These are phyloP conservation scores for Xerocomus nothofagi DNA, from an alignment of 1,284 basidiomycete species.

Conservation along the genomic window DNA sequence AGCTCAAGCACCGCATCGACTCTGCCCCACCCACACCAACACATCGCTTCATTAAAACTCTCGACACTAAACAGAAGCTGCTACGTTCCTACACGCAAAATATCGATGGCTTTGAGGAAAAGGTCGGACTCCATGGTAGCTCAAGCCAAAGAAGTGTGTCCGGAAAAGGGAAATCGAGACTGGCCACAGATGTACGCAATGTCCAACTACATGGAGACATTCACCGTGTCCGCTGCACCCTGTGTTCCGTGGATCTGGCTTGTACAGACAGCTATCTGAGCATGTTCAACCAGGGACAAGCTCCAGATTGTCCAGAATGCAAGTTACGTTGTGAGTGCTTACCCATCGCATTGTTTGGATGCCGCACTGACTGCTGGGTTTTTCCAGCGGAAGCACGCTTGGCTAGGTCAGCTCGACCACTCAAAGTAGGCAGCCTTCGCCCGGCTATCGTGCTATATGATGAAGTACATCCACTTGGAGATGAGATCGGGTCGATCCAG, in stretches of 20 bases:
- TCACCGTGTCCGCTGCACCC: constrained; percentile 80
- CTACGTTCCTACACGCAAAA: constrained; percentile 94
- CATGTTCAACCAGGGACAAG: constrained; percentile 63
- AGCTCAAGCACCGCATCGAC: constrained; percentile 83
- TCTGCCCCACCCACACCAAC: constrained; percentile 81
- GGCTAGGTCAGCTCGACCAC: constrained; percentile 77
- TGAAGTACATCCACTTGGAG: constrained; percentile 84
- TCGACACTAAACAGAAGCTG: constrained; percentile 83
- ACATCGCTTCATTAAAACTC: constrained; percentile 83
- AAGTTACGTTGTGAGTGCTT: constrained; percentile 62
- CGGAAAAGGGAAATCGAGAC: constrained; percentile 62
- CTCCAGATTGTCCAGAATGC: constrained; percentile 86
- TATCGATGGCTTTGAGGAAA: constrained; percentile 89
- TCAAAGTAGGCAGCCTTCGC: constrained; percentile 76
- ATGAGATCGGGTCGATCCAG: constrained; percentile 81
- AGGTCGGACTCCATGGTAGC: constrained; percentile 70
- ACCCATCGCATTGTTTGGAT: not conserved
- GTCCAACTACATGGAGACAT: constrained; percentile 93
- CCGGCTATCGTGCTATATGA: constrained; percentile 91
- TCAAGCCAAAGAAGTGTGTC: constrained; percentile 52
- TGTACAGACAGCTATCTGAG: constrained; percentile 62
- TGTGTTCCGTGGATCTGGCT: constrained; percentile 76
- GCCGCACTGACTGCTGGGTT: not conserved
- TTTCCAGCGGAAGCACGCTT: constrained; percentile 68
- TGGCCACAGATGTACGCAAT: constrained; percentile 74